Evolutionary conservation across 2,329 filamentous ascomycete genomes (phyloP).

Genomic region (Neocucurbitaria cava): DNA sequence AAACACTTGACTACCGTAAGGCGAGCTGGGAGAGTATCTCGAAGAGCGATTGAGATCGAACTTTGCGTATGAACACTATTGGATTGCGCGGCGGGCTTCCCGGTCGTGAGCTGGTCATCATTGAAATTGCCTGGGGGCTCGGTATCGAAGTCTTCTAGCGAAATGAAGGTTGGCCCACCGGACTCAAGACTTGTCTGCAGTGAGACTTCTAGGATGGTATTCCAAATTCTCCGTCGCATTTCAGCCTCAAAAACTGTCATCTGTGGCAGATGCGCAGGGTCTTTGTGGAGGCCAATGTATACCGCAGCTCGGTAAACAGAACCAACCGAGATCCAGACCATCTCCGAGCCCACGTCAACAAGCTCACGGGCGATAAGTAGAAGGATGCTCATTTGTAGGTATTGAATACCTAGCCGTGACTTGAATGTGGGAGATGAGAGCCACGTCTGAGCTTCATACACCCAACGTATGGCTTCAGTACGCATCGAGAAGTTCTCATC

Average conservation of each 20-base stretch:
- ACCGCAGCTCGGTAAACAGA: slow-evolving; percentile 49
- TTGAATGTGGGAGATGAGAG: slow-evolving; percentile 62
- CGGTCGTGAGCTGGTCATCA: slow-evolving; percentile 47
- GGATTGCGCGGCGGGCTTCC: slow-evolving; percentile 36
- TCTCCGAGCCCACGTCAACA: slow-evolving; percentile 42
- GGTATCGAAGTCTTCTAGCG: slow-evolving; percentile 47
- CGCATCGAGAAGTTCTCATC: slow-evolving; percentile 61
- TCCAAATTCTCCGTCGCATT: slow-evolving; percentile 43
- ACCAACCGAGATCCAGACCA: slow-evolving; percentile 50
- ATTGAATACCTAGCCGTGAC: slow-evolving; percentile 56
- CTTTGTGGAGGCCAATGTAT: slow-evolving; percentile 51
- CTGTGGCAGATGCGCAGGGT: slow-evolving; percentile 43
- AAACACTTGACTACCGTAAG: slow-evolving; percentile 45
- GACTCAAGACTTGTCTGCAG: slow-evolving; percentile 48
- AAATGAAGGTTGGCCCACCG: slow-evolving; percentile 46
- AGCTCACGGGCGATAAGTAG: slow-evolving; percentile 48
- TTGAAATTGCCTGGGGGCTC: slow-evolving; percentile 49
- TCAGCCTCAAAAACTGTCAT: slow-evolving; percentile 30
- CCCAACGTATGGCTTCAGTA: slow-evolving; percentile 60
- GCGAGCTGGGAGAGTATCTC: slow-evolving; percentile 47
- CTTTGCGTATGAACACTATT: slow-evolving; percentile 41
- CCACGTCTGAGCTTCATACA: slow-evolving; percentile 65
- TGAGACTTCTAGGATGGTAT: slow-evolving; percentile 46
- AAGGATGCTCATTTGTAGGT: slow-evolving; percentile 56
- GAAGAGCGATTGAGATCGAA: slow-evolving; percentile 47